Conservation (phyloP, 306 rosid genomes). For the Trichosanthes truncata region DNA sequence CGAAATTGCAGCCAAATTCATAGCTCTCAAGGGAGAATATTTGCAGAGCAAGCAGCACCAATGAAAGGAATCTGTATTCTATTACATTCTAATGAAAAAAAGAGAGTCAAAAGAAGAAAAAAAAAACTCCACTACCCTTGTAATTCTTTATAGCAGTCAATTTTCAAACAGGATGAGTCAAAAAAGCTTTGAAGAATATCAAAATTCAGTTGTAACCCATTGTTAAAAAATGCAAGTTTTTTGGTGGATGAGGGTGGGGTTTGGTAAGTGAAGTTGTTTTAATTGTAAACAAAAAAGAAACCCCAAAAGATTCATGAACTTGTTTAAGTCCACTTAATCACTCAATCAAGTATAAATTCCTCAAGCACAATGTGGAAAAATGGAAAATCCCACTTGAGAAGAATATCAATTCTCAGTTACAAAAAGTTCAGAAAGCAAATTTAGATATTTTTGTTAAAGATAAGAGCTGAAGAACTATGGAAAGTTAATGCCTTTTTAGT, state of each 20-base stretch:
- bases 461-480: neutral
- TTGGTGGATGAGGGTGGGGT: neutral
- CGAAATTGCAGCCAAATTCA: slow-evolving; percentile 45
- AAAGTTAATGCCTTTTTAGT: neutral
- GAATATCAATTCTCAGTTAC: neutral
- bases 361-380: neutral
- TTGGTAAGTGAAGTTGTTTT: neutral
- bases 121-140: neutral
- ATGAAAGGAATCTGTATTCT: neutral
- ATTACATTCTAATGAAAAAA: neutral
- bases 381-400: neutral
- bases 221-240: neutral
- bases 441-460: neutral
- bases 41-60: slow-evolving; percentile 12
- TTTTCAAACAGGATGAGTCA: neutral
- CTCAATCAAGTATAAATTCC: neutral
- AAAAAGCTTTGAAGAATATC: neutral
- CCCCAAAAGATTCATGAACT: slow-evolving; percentile 2
- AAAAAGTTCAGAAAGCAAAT: neutral
- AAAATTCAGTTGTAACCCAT: neutral
- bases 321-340: neutral
- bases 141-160: neutral
- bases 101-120: neutral
- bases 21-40: slow-evolving; percentile 39
- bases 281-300: neutral